These are phyloP conservation scores for Pythium scleroteichum DNA, from an alignment of 352 stramenopile species.

Conservation along the genomic window DNA sequence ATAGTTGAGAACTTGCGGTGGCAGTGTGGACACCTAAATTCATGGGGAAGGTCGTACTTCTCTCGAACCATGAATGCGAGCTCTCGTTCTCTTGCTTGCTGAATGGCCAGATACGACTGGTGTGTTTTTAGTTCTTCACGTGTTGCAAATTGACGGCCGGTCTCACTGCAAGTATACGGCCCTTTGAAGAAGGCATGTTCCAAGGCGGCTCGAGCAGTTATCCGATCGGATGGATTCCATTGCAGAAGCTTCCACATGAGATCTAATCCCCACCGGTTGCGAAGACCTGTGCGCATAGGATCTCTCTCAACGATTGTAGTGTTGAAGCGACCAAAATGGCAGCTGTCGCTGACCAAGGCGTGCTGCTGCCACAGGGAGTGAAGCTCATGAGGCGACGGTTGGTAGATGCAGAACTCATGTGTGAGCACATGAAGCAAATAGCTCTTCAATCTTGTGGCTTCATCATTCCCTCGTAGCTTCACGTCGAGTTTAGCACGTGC, in stretches of 20 bases:
- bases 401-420: slow-evolving; percentile 85
- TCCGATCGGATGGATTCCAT: slow-evolving; percentile 90
- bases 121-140: slow-evolving; percentile 57
- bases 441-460: slow-evolving; percentile 46
- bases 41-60: slow-evolving; percentile 48
- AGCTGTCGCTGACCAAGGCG: slow-evolving; percentile 75
- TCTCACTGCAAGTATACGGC: slow-evolving; percentile 65
- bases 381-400: slow-evolving; percentile 55
- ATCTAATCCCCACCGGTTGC: slow-evolving; percentile 82
- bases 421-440: slow-evolving; percentile 81
- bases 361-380: slow-evolving; percentile 65
- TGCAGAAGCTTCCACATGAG: slow-evolving; percentile 94
- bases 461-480: slow-evolving; percentile 54
- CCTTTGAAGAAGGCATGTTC: slow-evolving; percentile 88
- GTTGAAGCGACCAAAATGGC: slow-evolving; percentile 91
- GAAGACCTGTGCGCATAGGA: slow-evolving; percentile 88
- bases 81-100: slow-evolving; percentile 44
- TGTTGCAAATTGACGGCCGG: slow-evolving; percentile 68
- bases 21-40: slow-evolving; percentile 66
- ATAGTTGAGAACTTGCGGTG: slow-evolving; percentile 61
- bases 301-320: slow-evolving; percentile 90
- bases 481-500: slow-evolving; percentile 91
- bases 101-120: slow-evolving; percentile 59
- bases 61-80: slow-evolving; percentile 60
- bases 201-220: slow-evolving; percentile 73